Conservation (phyloP, 2,329 filamentous ascomycete genomes). For the Trichoderma afroharzianum region DNA sequence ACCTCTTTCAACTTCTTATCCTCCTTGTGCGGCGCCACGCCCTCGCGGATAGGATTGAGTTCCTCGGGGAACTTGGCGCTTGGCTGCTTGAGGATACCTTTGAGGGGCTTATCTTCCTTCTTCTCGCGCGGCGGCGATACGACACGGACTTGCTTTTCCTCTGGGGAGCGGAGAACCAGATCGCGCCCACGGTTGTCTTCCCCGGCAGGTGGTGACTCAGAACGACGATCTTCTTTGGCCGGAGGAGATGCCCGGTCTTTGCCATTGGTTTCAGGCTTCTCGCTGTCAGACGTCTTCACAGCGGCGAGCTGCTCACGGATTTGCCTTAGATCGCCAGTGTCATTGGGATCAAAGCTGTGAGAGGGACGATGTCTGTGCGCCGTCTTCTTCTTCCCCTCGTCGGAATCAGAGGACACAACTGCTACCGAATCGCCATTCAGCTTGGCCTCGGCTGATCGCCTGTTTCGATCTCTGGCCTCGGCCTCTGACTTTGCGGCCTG, state of each 20-base stretch:
- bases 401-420: slow-evolving; percentile 38
- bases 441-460: slow-evolving; percentile 38
- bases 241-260: slow-evolving; percentile 21
- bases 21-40: slow-evolving; percentile 90
- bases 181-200: slow-evolving; percentile 44
- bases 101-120: slow-evolving; percentile 65
- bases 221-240: slow-evolving; percentile 19
- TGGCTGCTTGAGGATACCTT: slow-evolving; percentile 82
- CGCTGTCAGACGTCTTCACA: slow-evolving; percentile 30
- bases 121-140: slow-evolving; percentile 67
- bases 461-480: slow-evolving; percentile 30
- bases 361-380: slow-evolving; percentile 39
- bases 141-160: slow-evolving; percentile 57
- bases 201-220: slow-evolving; percentile 18
- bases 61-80: slow-evolving; percentile 84
- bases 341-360: slow-evolving; percentile 49
- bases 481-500: slow-evolving; percentile 17
- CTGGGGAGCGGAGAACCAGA: slow-evolving; percentile 28
- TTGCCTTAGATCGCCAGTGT: slow-evolving; percentile 47
- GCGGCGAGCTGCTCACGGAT: slow-evolving; percentile 50
- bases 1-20: slow-evolving; percentile 68
- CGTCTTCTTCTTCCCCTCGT: slow-evolving; percentile 36
- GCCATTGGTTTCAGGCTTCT: slow-evolving; percentile 14
- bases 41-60: slow-evolving; percentile 76
- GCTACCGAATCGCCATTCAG: slow-evolving; percentile 32